Evolutionary conservation across 495 filamentous ascomycete genomes (phyloP), one percentile per base, ranked within the genome.

Genomic region (Umbilicaria muhlenbergii): DNA sequence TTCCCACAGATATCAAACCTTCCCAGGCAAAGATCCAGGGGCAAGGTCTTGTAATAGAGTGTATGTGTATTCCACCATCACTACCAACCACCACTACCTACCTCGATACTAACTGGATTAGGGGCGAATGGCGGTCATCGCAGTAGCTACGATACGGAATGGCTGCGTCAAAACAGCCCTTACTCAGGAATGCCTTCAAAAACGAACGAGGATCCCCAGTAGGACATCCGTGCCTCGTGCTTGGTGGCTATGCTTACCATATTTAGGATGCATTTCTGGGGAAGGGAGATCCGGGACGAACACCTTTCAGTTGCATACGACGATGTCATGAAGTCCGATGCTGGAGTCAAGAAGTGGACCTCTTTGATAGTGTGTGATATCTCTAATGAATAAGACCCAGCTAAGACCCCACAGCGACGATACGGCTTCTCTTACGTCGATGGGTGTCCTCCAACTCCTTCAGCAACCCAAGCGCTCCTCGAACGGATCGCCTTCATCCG

Each of bases 401-500:
- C 46, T 60, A 40, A 53, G 14, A 36, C 14, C 32, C 11, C 13
- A 48, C 45, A 62, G 73, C 67, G 70, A 46, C 55, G 55, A 36
- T 68, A 67, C 34, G 86, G 86, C 3, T 86, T 87, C 53, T 78
- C 64, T 46, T 84, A 83, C 52, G 71, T 94, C 8, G 62, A 71
- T 14, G 70, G 64, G 34, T 78, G 78, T 34, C 86, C 87, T 0
- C 54, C 69, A 18, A 70, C 69, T 14, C 82, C 84, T 0, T 67
- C 79, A 51, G 64, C 71, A 4, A 94, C 89, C 2, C 50, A 85
- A 53, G 44, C 60, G 21, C 66, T 94, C 5, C 66, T 95, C 2
- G 73, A 86, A 54, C 73, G 76, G 19, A 92, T 96, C 41, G 73
- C 83, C 8, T 83, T 84, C 49, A 86, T 95, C 52, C 71, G 84